Conservation (phyloP, 306 rosid species). For the Pterocarpus macrocarpus region DNA sequence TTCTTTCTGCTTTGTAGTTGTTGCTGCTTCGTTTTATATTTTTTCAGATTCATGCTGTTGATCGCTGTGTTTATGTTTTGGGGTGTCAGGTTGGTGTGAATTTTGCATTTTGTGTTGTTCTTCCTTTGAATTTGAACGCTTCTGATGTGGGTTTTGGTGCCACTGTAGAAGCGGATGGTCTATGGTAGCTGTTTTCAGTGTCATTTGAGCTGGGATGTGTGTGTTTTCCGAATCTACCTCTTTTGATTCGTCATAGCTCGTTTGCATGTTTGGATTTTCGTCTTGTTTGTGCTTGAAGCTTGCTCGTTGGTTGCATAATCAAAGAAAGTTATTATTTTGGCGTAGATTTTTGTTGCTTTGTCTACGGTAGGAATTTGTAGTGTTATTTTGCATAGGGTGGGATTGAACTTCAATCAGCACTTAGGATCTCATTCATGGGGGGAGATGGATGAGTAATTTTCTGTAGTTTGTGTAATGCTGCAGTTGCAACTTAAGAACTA, state of each 20-base stretch:
- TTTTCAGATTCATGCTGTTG: conserved; percentile 46
- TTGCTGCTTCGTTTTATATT: background rate
- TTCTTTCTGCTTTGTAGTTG: background rate
- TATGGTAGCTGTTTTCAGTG: conserved; percentile 20
- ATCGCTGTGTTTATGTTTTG: conserved; percentile 40
- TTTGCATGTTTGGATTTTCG: conserved; percentile 67
- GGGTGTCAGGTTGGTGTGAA: conserved; percentile 41
- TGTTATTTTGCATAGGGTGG: background rate
- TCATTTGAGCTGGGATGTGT: conserved; percentile 36
- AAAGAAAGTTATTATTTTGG: conserved; percentile 17
- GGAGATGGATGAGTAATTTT: conserved; percentile 7
- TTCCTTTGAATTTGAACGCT: conserved; percentile 33
- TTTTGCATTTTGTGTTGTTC: conserved; percentile 46
- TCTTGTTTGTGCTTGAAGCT: conserved; percentile 37
- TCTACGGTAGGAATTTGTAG: conserved; percentile 33
- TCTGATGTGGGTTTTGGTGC: conserved; percentile 28
- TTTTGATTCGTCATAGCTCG: conserved; percentile 51
- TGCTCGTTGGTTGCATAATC: conserved; percentile 6
- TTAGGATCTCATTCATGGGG: conserved; percentile 22
- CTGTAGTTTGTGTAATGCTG: conserved; percentile 31
- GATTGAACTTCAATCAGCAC: conserved; percentile 30
- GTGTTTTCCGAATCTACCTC: conserved; percentile 36
- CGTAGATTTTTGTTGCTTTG: conserved; percentile 22
- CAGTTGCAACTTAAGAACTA: conserved; percentile 11
- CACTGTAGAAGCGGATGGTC: conserved; percentile 26